phyloP scores from a whole-genome alignment of 2,329 filamentous ascomycete genomes.

The Zasmidium angulare region DNA sequence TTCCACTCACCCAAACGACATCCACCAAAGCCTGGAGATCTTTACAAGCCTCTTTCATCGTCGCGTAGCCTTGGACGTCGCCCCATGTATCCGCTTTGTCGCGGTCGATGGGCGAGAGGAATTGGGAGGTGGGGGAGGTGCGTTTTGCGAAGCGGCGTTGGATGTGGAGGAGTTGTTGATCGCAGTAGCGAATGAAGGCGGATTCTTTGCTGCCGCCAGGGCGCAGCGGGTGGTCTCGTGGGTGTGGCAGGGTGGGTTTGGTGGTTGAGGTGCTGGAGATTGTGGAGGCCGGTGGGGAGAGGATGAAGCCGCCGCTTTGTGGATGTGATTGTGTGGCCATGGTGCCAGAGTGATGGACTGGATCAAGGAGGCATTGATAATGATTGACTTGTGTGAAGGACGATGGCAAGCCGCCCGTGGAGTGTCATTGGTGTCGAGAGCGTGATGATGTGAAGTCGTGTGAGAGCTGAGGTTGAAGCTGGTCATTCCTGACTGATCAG shows the following conservation, averaged over 20 bases:
- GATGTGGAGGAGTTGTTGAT: conserved; percentile 52
- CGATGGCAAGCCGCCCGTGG: no score
- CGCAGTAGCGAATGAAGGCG: conserved; percentile 57
- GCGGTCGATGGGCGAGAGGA: conserved; percentile 23
- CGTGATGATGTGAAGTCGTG: not conserved
- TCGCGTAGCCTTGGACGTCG: conserved; percentile 54
- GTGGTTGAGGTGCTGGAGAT: conserved; percentile 39
- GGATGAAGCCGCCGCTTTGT: conserved; percentile 48
- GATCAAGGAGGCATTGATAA: conserved; percentile 1
- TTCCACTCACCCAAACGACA: conserved; percentile 82
- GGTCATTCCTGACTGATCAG: not conserved
- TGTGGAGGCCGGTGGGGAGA: conserved; percentile 51
- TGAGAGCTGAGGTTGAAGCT: not conserved
- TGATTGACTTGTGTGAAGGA: not conserved
- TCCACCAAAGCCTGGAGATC: conserved; percentile 76
- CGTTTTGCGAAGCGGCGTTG: conserved; percentile 56
- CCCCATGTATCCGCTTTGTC: conserved; percentile 38
- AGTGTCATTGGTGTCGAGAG: not conserved
- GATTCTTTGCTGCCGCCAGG: conserved; percentile 60
- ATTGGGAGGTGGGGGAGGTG: conserved; percentile 25
- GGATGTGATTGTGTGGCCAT: conserved; percentile 6
- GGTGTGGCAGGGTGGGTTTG: conserved; percentile 47
- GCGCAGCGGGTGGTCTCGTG: conserved; percentile 53
- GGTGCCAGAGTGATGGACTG: not conserved
- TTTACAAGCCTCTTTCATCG: conserved; percentile 67